A percentile compares a stretch with the other conserved stretches of the same genome.
Conservation (phyloP, 129 eudicot genomes). For the Kitagawia praeruptora region DNA sequence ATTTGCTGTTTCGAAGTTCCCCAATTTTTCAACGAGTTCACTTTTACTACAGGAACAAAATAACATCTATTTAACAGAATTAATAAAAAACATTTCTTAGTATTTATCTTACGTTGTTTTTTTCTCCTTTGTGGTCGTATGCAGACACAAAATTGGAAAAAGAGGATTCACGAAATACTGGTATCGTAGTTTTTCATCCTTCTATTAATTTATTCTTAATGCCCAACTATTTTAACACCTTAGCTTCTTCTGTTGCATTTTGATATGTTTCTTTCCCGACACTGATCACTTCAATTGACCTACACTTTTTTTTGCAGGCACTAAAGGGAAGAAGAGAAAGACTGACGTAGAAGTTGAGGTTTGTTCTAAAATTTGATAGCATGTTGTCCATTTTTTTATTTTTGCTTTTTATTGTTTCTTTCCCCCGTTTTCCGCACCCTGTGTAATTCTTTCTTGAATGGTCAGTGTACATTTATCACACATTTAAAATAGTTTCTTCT, state of each 20-base stretch:
- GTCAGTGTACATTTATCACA: not conserved
- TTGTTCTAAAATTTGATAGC: not conserved
- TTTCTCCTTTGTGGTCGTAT: constrained; percentile 14
- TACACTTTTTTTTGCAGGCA: constrained; percentile 33
- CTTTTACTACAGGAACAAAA: not conserved
- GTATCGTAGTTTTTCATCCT: constrained; percentile 23
- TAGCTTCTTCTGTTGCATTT: not conserved
- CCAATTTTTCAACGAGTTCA: not conserved
- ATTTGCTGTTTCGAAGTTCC: not conserved
- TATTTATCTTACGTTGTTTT: not conserved
- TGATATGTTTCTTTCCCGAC: not conserved
- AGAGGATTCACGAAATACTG: constrained; percentile 60
- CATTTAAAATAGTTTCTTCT: not conserved
- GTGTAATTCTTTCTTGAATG: not conserved
- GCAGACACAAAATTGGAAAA: constrained; percentile 67
- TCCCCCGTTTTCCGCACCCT: not conserved
- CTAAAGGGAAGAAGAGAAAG: constrained; percentile 92
- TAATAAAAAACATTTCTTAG: too few relatives aligned
- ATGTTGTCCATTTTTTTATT: not conserved
- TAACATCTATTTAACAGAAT: not conserved
- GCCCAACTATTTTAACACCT: not conserved
- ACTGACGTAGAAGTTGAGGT: constrained; percentile 77
- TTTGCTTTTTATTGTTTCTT: not conserved
- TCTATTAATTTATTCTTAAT: too few relatives aligned
- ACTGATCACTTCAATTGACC: not conserved